These are phyloP conservation scores for Podaxis sp. DNA, from an alignment of 768 basidiomycete species.

Conservation along the genomic window DNA sequence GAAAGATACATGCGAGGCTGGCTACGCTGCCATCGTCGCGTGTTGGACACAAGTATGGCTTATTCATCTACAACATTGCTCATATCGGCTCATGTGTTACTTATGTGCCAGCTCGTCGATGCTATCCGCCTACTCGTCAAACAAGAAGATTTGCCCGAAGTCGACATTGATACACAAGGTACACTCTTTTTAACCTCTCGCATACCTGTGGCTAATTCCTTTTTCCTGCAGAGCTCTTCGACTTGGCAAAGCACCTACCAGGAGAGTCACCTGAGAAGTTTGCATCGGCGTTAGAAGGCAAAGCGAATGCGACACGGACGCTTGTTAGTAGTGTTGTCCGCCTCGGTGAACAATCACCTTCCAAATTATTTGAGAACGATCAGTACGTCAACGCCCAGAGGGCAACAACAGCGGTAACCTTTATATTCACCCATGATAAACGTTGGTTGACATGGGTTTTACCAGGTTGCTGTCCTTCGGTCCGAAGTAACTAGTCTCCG, in stretches of 20 bases:
- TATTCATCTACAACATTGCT: background rate
- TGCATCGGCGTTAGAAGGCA: slow-evolving; percentile 48
- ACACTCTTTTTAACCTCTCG: slow-evolving; percentile 12
- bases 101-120: slow-evolving; percentile 52
- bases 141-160: slow-evolving; percentile 46
- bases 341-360: slow-evolving; percentile 33
- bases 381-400: slow-evolving; percentile 47
- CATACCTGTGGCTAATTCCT: slow-evolving; percentile 1
- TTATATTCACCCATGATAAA: background rate
- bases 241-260: slow-evolving; percentile 40
- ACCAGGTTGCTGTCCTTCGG: slow-evolving; percentile 54
- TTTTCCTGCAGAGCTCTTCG: slow-evolving; percentile 40
- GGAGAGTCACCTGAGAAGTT: slow-evolving; percentile 36
- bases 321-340: slow-evolving; percentile 59
- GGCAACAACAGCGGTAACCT: slow-evolving; percentile 55
- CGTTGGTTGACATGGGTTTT: background rate
- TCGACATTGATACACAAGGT: slow-evolving; percentile 44
- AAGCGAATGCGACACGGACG: slow-evolving; percentile 54
- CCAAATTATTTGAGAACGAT: slow-evolving; percentile 33
- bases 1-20: slow-evolving; percentile 65
- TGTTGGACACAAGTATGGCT: slow-evolving; percentile 74
- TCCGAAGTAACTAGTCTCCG: slow-evolving; percentile 55
- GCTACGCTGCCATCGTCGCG: slow-evolving; percentile 69
- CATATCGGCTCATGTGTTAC: background rate
- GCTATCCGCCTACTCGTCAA: slow-evolving; percentile 60